phyloP scores from a whole-genome alignment of 1,284 basidiomycete genomes.

The Ustilago trichophora region DNA sequence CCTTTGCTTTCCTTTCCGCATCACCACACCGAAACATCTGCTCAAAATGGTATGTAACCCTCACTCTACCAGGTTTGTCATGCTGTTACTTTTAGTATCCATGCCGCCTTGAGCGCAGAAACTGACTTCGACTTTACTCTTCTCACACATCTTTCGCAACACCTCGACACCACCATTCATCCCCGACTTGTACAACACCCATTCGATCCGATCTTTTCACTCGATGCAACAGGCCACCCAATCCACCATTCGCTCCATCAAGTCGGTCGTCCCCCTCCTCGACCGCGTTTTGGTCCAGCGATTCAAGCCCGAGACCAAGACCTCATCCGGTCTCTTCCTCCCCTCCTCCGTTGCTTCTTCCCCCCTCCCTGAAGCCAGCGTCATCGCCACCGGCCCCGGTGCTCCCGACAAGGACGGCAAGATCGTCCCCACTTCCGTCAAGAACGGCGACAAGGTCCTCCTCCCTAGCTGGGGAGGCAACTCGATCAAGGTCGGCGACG shows the following conservation, averaged over 20 bases:
- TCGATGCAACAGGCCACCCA: conserved; percentile 45
- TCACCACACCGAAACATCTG: conserved; percentile 2
- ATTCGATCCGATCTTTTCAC: too few species aligned
- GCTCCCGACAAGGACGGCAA: conserved; percentile 84
- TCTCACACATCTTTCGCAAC: background rate
- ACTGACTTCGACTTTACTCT: too few species aligned
- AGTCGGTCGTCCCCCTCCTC: conserved; percentile 86
- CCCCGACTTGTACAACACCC: too few species aligned
- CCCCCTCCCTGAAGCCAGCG: conserved; percentile 93
- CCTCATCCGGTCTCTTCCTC: conserved; percentile 81
- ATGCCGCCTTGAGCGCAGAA: too few species aligned
- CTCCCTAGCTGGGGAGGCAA: conserved; percentile 96
- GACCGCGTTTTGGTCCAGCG: conserved; percentile 97
- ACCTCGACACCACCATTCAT: too few species aligned
- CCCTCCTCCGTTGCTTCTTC: conserved; percentile 83
- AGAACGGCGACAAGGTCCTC: conserved; percentile 89
- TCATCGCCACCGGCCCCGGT: conserved; percentile 93
- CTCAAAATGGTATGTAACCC: conserved; percentile 30
- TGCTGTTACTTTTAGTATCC: too few species aligned
- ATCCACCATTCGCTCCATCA: conserved; percentile 75
- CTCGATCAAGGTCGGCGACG: conserved; percentile 94
- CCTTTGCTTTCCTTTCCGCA: too few species aligned
- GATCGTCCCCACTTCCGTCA: conserved; percentile 80
- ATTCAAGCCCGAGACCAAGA: conserved; percentile 79
- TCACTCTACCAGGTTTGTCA: too few species aligned